Evolutionary conservation across 2,329 filamentous ascomycete species (phyloP), one percentile per base, ranked within the genome.

Genomic region (Penicillium verrucosum): DNA sequence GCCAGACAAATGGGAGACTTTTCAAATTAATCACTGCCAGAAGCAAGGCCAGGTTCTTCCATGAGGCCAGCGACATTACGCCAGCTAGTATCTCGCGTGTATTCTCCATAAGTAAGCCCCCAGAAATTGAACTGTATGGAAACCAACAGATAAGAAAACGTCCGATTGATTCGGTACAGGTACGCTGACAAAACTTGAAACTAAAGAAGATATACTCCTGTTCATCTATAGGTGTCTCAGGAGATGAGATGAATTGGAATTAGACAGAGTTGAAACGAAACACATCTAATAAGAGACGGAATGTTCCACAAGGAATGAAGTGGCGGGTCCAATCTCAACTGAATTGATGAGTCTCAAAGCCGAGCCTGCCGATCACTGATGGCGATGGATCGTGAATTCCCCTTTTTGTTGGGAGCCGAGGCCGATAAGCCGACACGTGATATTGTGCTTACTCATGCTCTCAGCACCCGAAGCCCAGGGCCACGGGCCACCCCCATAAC

Each of bases 1-100:
- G 74, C 74, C 74, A 77, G 29, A 60, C 60, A 4, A 75, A 65
- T 18, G 74, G 74, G 30, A 76, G 63, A 30, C 61, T 74, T 59
- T 77, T 74, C 21, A 75, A 38, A 53, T 75, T 77, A 36, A 72
- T 56, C 4, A 76, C 46, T 2, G 70, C 70, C 40, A 77, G 62
- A 10, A 74, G n/a, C 32, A 76, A 62, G 3, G 73, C 72, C 6
- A 76, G 56, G 7, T 68, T 64, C 47, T 66, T 71, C 74, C 73
- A 76, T 10, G 71, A 70, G 8, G 64, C 57, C 27, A 72, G 55
- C 18, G 68, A 58, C 14, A 61, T 59, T 32, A 62, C 41, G 14
- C 51, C 42, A 23, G 65, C 61, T 18, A 66, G 32, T 21, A 68
- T 43, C 9, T 68, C 65, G 51, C 62, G 64, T 54, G 68, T 49